Evolutionary conservation across 1,139 yeast genomes (phyloP), one percentile per base, ranked within the genome.

Genomic region (Sugiyamaella castrensis): DNA sequence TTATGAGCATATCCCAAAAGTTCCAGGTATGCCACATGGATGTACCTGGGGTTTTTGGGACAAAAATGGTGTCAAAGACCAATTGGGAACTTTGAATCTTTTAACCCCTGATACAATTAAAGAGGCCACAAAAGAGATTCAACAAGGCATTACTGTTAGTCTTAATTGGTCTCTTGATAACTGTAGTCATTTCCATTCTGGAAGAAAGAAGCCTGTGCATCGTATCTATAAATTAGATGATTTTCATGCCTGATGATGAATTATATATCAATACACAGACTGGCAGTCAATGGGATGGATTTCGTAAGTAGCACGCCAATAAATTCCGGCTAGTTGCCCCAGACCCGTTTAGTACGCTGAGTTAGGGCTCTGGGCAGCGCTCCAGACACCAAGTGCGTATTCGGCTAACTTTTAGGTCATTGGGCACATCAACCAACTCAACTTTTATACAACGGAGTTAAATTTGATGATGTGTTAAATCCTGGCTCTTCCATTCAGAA

Each of bases 211-310:
- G n/a, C 15, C 28, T 28, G 32, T 6, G 40, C 40, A 37, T 37
- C 32, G 28, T 4, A 37, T 37, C 24, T 11, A 37, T n/a, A 37
- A 37, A 8, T 10, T 36, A 19, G 15, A 11, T 24, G 10, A 5
- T 19, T 19, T 19, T 4, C 16, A 15, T 32, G 45, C 51, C 28
- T 49, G 67, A 63, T 43, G 67, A 63, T 39, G 55, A 52, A 15
- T 44, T 56, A n/a, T 42, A 40, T 15, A 51, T 62, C 45, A 63
- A 63, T 48, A 59, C 67, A 8, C 67, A 63, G 35, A 50, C 55
- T 3, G 48, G 60, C 7, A 53, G 62, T 8, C 67, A 63, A 42
- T 63, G 65, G 64, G 67, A 63, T 47, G 64, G 66, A 1, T 46
- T 61, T 12, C 24, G 24, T 19, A 19, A 19, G 24, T 19, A n/a